Conservation (phyloP, 352 stramenopile species). For the Globisporangium viniferum region DNA sequence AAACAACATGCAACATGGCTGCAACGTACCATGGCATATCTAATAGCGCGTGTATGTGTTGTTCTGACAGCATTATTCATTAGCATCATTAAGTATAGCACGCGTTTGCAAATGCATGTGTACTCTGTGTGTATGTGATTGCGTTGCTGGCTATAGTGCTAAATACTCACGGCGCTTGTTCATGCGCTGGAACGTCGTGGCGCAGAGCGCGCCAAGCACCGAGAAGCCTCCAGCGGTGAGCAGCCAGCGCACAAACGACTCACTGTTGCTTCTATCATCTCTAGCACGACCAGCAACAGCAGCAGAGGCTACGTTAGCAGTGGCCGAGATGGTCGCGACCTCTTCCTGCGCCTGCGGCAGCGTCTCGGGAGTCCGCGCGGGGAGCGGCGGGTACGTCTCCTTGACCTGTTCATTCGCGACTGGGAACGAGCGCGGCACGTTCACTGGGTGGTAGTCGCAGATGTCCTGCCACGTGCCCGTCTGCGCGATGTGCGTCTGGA, state of each 20-base stretch:
- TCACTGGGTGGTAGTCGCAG: slow-evolving; percentile 63
- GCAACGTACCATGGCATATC: neutral
- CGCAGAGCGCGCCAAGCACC: slow-evolving; percentile 13
- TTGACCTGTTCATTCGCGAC: neutral
- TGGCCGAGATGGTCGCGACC: neutral
- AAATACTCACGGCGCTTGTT: slow-evolving; percentile 20
- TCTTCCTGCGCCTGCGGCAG: neutral
- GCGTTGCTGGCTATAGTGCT: slow-evolving; percentile 5
- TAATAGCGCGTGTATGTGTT: neutral
- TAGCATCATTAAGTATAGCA: neutral
- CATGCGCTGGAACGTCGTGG: slow-evolving; percentile 18
- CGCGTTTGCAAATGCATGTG: neutral
- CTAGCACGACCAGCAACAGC: neutral
- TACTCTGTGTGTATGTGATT: neutral
- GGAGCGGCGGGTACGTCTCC: neutral
- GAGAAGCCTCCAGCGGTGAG: slow-evolving; percentile 14
- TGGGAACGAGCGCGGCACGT: slow-evolving; percentile 10
- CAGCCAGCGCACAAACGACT: slow-evolving; percentile 2
- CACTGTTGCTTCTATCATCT: neutral
- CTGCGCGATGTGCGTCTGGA: slow-evolving; percentile 46
- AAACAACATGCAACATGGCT: neutral
- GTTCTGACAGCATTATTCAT: neutral
- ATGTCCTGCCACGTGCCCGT: slow-evolving; percentile 74
- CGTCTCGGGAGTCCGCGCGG: neutral
- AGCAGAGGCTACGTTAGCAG: neutral